Evolutionary conservation across 352 stramenopile species (phyloP).

Genomic region (Ochromonadaceae sp.): DNA sequence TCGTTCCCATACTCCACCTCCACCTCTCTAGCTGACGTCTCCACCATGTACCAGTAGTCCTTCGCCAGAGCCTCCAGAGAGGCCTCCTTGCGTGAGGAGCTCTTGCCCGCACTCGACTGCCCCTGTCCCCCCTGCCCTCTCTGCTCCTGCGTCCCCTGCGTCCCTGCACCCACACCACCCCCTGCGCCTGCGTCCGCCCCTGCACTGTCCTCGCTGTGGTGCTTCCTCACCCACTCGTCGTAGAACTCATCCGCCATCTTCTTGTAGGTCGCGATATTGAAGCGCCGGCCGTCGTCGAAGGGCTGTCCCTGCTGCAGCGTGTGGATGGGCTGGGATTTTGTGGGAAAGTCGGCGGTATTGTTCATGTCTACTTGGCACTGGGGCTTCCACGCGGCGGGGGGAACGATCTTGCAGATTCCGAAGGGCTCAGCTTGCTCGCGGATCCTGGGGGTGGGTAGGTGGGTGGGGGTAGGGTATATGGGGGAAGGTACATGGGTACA

Average conservation of each 20-base stretch:
- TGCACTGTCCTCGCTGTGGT: conserved; percentile 30
- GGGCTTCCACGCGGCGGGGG: conserved; percentile 77
- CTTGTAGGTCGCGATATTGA: conserved; percentile 54
- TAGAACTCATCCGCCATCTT: conserved; percentile 47
- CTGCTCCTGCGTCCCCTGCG: conserved; percentile 10
- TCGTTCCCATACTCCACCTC: conserved; percentile 63
- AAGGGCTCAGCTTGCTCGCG: conserved; percentile 70
- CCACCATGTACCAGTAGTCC: conserved; percentile 59
- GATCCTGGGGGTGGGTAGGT: too few relatives aligned
- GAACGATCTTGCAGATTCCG: conserved; percentile 97
- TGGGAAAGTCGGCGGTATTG: conserved; percentile 68
- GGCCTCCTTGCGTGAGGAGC: too few relatives aligned
- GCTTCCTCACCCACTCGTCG: conserved; percentile 40
- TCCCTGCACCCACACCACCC: conserved; percentile 3
- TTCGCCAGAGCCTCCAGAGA: conserved; percentile 44
- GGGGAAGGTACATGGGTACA: neutral
- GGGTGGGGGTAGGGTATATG: too few relatives aligned
- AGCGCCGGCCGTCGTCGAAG: conserved; percentile 59
- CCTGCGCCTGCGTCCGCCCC: neutral
- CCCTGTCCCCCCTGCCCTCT: conserved; percentile 13
- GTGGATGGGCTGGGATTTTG: conserved; percentile 87
- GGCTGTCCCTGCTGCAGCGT: conserved; percentile 44
- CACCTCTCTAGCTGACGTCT: neutral
- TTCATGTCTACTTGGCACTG: conserved; percentile 53
- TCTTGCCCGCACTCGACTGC: too few relatives aligned